Conservation (phyloP, 139 green algal genomes). For the Auxenochlorella pyrenoidosa region DNA sequence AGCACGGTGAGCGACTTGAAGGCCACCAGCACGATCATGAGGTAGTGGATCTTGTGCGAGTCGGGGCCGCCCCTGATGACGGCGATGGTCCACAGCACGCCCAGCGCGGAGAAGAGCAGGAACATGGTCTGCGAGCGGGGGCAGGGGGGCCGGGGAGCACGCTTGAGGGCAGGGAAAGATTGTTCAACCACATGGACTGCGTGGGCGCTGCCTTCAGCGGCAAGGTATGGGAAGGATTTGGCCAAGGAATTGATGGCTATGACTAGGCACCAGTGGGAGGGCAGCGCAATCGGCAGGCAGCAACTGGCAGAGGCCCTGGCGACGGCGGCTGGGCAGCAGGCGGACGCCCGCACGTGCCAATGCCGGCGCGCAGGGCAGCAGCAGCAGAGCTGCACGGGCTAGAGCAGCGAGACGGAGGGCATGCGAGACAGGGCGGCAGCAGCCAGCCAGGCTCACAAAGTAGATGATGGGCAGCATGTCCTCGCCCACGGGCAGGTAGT, state of each 20-base stretch:
- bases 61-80: constrained; percentile 46
- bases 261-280: no score
- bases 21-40: constrained; percentile 90
- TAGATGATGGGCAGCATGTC: constrained; percentile 88
- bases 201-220: no score
- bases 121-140: constrained; percentile 80
- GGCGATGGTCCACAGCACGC: constrained; percentile 70
- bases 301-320: no score
- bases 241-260: background rate
- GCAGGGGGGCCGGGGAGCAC: background rate
- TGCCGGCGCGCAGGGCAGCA: no score
- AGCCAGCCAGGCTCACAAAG: constrained; percentile 70
- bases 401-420: background rate
- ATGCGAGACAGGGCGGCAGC: background rate
- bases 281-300: background rate
- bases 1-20: constrained; percentile 93
- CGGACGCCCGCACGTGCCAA: background rate
- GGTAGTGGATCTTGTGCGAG: constrained; percentile 88
- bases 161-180: no score
- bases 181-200: no score
- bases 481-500: constrained; percentile 94
- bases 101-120: constrained; percentile 70
- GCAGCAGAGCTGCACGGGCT: background rate
- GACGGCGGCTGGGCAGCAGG: no score
- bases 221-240: no score